Base-by-base conservation (phyloP, 495 filamentous ascomycete species). In the Penicillium maclennaniae region DNA sequence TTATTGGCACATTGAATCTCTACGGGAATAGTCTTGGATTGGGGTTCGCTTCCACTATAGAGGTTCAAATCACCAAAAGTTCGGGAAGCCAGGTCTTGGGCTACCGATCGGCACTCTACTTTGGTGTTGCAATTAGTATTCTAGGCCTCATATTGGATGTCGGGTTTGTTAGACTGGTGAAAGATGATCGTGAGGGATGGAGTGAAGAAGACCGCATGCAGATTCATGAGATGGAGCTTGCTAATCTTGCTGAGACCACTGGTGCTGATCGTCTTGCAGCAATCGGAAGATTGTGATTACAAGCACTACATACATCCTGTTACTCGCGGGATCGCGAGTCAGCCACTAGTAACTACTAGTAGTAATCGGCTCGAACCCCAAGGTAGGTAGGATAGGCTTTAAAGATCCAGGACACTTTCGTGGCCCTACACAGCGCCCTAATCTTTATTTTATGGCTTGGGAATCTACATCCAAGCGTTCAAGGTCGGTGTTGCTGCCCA, bases 11-110 rank as follows among this genome's bases (percentile, higher is more conserved):
- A 4, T 48, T 82, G 17, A 70, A 73, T 47, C 56, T 75, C 6
- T 82, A 80, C 51, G 76, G 77, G 7, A 73, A 67, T 25, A 74
- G 73, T 56, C 56, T 74, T 2, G 78, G 77, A 0, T 40, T 81
- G 10, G 77, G 78, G 0, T 80, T 81, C 57, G 77, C 77, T 17
- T 74, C 74, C 4, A 77, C 77, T 0, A 70, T 82, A 4, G 79
- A 82, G 43, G 53, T 54, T 0, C 62, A 70, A 44, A 61, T 62
- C 43, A 60, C 59, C 41, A 39, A 45, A 9, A 43, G 47, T 10
- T 65, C 50, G 2, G 58, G 44, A 7, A 55, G 54, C 17, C 42
- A 53, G 7, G 54, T 69, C 20, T 43, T 39, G 31, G 74, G 76
- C 0, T 79, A 78, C 58, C 59, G 72, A 7, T 63, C 61, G 4